Base-by-base conservation (phyloP, 306 rosid species). In the Cercis canadensis region DNA sequence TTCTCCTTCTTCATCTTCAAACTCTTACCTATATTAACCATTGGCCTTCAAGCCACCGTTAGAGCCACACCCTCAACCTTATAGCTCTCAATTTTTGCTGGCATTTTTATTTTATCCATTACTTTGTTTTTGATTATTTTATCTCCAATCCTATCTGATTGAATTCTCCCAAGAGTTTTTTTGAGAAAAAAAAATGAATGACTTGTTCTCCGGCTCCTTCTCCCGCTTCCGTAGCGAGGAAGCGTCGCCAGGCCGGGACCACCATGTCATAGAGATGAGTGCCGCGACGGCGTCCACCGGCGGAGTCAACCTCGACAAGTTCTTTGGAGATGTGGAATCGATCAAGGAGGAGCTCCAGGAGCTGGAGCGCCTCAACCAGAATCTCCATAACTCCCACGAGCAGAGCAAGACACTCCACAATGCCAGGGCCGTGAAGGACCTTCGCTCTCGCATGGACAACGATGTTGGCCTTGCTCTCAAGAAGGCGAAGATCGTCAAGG, bases 331-430 rank as follows among this genome's bases (percentile, higher is more conserved):
- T 45, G 97, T 81, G 0, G 97, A 90, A 61, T 85, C 88, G 0
- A 82, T 94, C 24, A 94, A 94, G 62, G 96, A 90, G 53, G 97
- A 94, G 69, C 85, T 94, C 34, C 76, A 71, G 75, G 98, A 94
- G 74, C 82, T 94, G 0, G 97, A 90, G 21, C 69, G 72, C 4
- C 70, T 88, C 36, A 78, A 21, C 78, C 79, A 44, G 24, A 78
- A 45, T 37, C 87, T 94, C 15, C 78, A 62, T 29, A 65, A 54
- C 53, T 70, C 90, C 34, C 88, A 94, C 73, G 92, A 94, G 56
- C 84, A 94, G 80, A 83, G 91, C 88, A 89, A 89, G 75, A 87
- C 97, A 1, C 87, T 90, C 32, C 92, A 91, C 91, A 76, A 89
- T 68, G 98, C 97, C 6, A 81, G 79, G 54, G 83, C 89, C 57